Base-by-base conservation (phyloP, 169 alveolate genomes). In the Cryptosporidium parvum region DNA sequence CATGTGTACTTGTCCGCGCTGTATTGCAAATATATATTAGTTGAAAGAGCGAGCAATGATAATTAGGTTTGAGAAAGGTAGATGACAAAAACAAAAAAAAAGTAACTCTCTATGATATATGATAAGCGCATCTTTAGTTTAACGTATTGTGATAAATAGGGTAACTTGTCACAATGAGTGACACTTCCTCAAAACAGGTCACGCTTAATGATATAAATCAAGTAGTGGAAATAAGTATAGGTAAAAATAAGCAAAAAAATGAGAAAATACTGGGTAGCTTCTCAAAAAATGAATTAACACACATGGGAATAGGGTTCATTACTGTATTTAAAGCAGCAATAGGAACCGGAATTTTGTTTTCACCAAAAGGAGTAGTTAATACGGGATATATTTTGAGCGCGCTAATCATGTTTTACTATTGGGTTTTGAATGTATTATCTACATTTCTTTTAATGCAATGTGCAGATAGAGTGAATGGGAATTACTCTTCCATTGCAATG, bases 281-380 rank as follows among this genome's bases (percentile, higher is more conserved):
- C 16, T 73, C 86, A 3, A 73, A 80, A 12, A 37, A 3, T 16
- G 75, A 62, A 31, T 18, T 62, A 18, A 23, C 62, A 18, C 61
- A 80, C 12, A 62, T 80, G 62, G 68, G 69, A 39, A 80, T 80
- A 39, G 89, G 89, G 10, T 80, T 80, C 45, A 65, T 80, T 23
- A 80, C 89, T 45, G 75, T 80, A 9, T 80, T 80, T 23, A 80
- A 80, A 39, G 89, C 89, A 59, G 89, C 89, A 61, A 80, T 80
- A 12, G 89, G 89, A 29, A 80, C 89, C 44, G 89, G 89, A 16
- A 80, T 80, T 21, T 65, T 80, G 62, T 80, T 80, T 62, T 80
- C 89, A 16, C 89, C 89, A 62, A 80, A 37, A 45, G 89, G 80
- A 44, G 73, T 80, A 10, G 89, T 65, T 33, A 80, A 80, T 39